Evolutionary conservation across 768 basidiomycete species (phyloP).

Genomic region (Leccinum truebloodii): DNA sequence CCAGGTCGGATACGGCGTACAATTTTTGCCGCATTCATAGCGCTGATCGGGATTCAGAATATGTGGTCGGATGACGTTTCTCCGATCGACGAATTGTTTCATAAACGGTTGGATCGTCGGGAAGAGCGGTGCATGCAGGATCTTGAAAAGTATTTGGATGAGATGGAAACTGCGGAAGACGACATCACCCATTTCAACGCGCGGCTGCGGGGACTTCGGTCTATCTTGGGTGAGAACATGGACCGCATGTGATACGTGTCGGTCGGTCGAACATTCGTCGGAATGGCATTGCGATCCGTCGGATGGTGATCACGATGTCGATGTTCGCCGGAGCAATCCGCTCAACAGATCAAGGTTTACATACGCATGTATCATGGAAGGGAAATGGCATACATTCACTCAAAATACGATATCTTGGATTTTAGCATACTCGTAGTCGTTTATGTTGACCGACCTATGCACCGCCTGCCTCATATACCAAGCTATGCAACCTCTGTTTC

Average conservation of each 20-base stretch:
- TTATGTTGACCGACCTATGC: neutral
- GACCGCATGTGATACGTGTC: too few relatives aligned
- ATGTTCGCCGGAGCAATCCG: too few relatives aligned
- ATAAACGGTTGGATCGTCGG: neutral
- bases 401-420: neutral
- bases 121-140: neutral
- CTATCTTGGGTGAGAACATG: too few relatives aligned
- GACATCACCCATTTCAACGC: neutral
- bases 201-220: too few relatives aligned
- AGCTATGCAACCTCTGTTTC: neutral
- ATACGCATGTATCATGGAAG: too few relatives aligned
- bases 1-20: neutral
- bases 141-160: neutral
- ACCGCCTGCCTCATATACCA: neutral
- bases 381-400: too few relatives aligned
- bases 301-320: too few relatives aligned
- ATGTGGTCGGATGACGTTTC: neutral
- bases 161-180: neutral
- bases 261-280: too few relatives aligned
- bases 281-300: too few relatives aligned
- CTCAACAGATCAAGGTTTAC: too few relatives aligned
- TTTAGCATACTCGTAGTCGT: neutral
- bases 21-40: too few relatives aligned
- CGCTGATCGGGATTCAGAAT: neutral
- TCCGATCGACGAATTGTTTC: neutral